These are phyloP conservation scores for Xylariaceae sp. DNA, from an alignment of 2,329 filamentous ascomycete species.

Conservation along the genomic window DNA sequence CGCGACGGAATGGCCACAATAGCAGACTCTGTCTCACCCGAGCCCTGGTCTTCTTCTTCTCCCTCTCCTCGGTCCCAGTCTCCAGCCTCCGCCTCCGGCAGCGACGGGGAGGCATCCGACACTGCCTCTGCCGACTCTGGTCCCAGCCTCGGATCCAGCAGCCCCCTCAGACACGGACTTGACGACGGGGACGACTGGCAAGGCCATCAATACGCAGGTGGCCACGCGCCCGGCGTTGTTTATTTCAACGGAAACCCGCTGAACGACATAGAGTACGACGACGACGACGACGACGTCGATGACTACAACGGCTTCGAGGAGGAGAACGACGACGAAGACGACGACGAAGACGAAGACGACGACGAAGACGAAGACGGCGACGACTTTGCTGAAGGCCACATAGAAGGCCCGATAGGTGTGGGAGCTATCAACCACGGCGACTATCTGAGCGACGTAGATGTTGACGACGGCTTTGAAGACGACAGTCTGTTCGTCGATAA, in stretches of 20 bases:
- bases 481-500: conserved; percentile 10
- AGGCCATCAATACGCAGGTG: too few relatives aligned
- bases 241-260: too few relatives aligned
- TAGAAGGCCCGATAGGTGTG: too few relatives aligned
- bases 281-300: conserved; percentile 1
- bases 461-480: conserved; percentile 1
- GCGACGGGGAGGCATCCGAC: too few relatives aligned
- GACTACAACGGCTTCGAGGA: conserved; percentile 1
- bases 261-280: not conserved
- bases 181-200: conserved; percentile 1
- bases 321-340: not conserved
- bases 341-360: not conserved
- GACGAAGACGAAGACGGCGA: conserved; percentile 4
- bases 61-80: too few relatives aligned
- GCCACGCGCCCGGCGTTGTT: too few relatives aligned
- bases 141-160: too few relatives aligned
- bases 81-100: too few relatives aligned
- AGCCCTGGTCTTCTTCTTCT: conserved; percentile 2
- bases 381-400: conserved; percentile 6
- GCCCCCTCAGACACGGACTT: too few relatives aligned
- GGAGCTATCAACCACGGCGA: too few relatives aligned
- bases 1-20: conserved; percentile 4
- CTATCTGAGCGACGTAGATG: not conserved
- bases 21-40: conserved; percentile 1
- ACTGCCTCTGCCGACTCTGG: too few relatives aligned